Percentiles rank a stretch among this genome's conserved stretches.
Conservation (phyloP, 2,329 filamentous ascomycete species). For the Cyphellophora attinorum region DNA sequence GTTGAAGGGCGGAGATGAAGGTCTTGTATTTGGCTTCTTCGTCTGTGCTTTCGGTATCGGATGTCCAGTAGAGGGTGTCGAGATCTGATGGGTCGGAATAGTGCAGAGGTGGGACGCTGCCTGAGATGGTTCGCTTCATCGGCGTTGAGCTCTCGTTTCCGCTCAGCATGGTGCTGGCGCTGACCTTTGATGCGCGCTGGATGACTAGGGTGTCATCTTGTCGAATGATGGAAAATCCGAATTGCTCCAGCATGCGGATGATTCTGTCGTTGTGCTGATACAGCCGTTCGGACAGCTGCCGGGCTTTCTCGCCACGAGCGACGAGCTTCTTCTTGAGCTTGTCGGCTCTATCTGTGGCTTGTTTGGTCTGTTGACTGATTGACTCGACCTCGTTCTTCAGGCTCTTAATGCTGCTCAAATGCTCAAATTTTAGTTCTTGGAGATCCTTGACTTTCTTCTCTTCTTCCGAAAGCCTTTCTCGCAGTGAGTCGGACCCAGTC, state of each 20-base stretch:
- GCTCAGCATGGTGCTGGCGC: constrained; percentile 34
- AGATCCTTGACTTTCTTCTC: constrained; percentile 61
- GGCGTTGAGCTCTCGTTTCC: constrained; percentile 24
- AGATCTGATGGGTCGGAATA: constrained; percentile 57
- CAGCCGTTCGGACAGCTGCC: constrained; percentile 73
- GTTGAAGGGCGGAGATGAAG: constrained; percentile 63
- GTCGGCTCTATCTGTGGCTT: constrained; percentile 22
- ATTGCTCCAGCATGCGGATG: constrained; percentile 70
- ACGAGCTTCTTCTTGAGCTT: constrained; percentile 49
- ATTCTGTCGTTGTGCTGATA: constrained; percentile 78
- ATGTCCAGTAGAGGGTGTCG: constrained; percentile 73
- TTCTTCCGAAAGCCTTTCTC: constrained; percentile 64
- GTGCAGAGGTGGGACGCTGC: constrained; percentile 43
- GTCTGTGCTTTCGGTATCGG: constrained; percentile 52
- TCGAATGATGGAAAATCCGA: constrained; percentile 73
- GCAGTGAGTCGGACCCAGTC: constrained; percentile 69
- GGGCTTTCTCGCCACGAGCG: constrained; percentile 61
- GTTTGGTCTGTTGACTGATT: constrained; percentile 49
- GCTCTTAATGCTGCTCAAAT: constrained; percentile 65
- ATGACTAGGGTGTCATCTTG: constrained; percentile 65
- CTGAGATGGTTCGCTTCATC: constrained; percentile 37
- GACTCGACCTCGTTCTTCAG: constrained; percentile 66
- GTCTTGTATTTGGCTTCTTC: constrained; percentile 66
- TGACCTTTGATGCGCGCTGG: constrained; percentile 56
- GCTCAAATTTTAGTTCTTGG: constrained; percentile 60